Conservation (phyloP, 2,329 filamentous ascomycete species). For the Cryphonectria radicalis region DNA sequence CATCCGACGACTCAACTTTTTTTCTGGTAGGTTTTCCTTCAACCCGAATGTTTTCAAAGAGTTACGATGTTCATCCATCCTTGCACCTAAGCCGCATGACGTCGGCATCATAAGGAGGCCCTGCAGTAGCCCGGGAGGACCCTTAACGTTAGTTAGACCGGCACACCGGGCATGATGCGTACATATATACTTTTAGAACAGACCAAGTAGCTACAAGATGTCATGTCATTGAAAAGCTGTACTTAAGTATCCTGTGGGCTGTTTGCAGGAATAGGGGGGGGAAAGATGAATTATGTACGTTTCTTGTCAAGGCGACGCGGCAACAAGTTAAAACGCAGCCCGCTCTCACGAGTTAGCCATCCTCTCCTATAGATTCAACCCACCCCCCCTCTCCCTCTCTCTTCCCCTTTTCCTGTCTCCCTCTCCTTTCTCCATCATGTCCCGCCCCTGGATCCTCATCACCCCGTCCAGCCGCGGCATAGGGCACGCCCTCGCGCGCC, state of each 20-base stretch:
- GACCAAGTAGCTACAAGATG: not conserved
- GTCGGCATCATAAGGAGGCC: not conserved
- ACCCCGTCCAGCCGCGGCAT: constrained; percentile 54
- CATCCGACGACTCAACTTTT: too few relatives aligned
- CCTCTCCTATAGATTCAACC: not conserved
- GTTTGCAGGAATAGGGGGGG: not conserved
- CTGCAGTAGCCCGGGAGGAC: constrained; percentile 1
- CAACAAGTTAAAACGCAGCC: not conserved
- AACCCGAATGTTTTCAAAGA: not conserved
- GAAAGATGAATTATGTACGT: too few relatives aligned
- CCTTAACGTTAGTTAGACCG: not conserved
- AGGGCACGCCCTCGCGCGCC: constrained; percentile 52
- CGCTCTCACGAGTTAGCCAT: not conserved
- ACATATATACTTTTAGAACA: not conserved
- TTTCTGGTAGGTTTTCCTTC: too few relatives aligned
- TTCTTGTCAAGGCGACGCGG: not conserved
- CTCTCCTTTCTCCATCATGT: constrained; percentile 39
- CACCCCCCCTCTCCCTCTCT: too few relatives aligned
- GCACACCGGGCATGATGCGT: not conserved
- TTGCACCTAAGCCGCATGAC: constrained; percentile 2
- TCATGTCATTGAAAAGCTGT: not conserved
- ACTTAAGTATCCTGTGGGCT: not conserved
- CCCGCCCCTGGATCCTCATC: constrained; percentile 55
- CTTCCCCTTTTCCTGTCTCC: not conserved
- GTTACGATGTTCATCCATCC: not conserved